Evolutionary conservation across 768 basidiomycete species (phyloP), one percentile per base, ranked within the genome.

Genomic region (Suillus sp.): DNA sequence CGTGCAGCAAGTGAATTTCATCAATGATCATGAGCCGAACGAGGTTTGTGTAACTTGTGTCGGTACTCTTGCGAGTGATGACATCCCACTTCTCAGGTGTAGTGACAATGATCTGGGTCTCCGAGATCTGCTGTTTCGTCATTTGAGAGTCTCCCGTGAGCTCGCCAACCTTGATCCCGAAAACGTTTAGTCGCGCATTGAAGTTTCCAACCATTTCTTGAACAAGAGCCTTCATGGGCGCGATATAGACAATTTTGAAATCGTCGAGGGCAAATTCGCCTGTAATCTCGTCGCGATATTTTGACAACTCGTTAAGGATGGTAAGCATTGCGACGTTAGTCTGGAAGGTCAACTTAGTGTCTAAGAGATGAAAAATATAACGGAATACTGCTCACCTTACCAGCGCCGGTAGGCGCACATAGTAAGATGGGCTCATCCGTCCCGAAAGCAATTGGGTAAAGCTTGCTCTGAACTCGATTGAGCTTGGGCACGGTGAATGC

Each of bases 31-130:
- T 86, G 65, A 99, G 87, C 7, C 95, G 87, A 18, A 98, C 96
- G 59, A 99, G 88, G 72, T 97, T 98, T 54, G 95, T 98, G 75
- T 99, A 99, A 66, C 90, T 92, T 22, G 93, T 95, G 70, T 99
- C 97, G 0, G 96, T 96, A 68, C 89, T 92, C 80, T 99, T 99
- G 69, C 97, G 90, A 6, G 96, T 99, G 74, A 99, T 96, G 71
- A 99, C 97, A 69, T 99, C 96, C 94, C 95, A 99, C 75, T 99
- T 99, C 79, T 99, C 97, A 0, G 96, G 97, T 0, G 97, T 99
- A 0, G 96, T 97, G 66, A 99, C 95, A 75, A 99, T 98, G 71
- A 99, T 93, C 72, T 99, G 96, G 0, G 96, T 97, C 71, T 96
- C 95, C 10, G 95, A 79, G 60, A 99, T 98, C 75, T 99, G 96